These are phyloP conservation scores for Sungouiella blattae DNA, from an alignment of 805 yeast genomes.

Conservation along the genomic window DNA sequence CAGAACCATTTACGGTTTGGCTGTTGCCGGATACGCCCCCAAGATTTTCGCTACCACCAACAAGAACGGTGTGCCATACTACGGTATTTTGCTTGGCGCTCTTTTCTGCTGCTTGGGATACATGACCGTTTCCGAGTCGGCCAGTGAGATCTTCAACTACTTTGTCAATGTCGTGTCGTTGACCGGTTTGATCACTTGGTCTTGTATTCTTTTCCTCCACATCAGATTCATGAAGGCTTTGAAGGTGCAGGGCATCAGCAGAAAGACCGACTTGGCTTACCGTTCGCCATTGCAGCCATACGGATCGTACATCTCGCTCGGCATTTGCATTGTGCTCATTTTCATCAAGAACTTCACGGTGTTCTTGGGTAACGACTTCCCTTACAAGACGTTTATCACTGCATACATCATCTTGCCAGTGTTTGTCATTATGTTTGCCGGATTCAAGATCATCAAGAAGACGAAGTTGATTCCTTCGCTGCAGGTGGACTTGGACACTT, in stretches of 20 bases:
- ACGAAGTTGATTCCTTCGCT: constrained; percentile 47
- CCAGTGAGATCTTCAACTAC: constrained; percentile 59
- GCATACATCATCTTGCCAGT: constrained; percentile 77
- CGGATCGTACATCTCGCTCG: constrained; percentile 58
- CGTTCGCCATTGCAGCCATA: constrained; percentile 68
- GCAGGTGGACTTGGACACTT: constrained; percentile 61
- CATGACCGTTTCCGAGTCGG: constrained; percentile 59
- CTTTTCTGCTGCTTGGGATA: constrained; percentile 62
- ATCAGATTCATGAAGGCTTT: constrained; percentile 63
- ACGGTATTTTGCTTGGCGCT: constrained; percentile 49
- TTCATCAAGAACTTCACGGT: constrained; percentile 65
- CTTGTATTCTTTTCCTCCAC: constrained; percentile 64
- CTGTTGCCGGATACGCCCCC: constrained; percentile 20
- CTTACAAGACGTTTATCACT: constrained; percentile 65
- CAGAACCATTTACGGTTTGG: constrained; percentile 19
- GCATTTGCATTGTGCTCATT: constrained; percentile 51
- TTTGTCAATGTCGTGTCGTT: constrained; percentile 76
- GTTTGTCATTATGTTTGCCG: constrained; percentile 49
- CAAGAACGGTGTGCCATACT: constrained; percentile 68
- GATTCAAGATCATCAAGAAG: constrained; percentile 55
- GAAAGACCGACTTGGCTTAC: constrained; percentile 50
- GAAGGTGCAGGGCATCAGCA: constrained; percentile 62
- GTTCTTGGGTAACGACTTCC: constrained; percentile 48
- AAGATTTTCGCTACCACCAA: constrained; percentile 43
- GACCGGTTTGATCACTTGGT: constrained; percentile 74